Evolutionary conservation across 1,284 basidiomycete species (phyloP).

Genomic region (Ganoderma multipileum): DNA sequence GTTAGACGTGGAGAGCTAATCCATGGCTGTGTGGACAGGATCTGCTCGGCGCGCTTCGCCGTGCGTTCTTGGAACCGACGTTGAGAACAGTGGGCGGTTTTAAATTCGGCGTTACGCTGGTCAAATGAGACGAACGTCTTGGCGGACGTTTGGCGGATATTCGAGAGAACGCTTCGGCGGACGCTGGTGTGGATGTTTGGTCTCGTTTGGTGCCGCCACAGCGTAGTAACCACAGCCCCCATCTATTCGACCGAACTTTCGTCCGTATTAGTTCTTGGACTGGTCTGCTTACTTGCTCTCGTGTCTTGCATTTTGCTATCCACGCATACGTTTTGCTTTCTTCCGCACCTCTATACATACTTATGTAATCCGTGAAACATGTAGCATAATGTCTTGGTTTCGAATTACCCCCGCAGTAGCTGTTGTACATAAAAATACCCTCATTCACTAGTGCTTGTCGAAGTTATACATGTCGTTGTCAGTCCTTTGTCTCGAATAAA

Average conservation of each 20-base stretch:
- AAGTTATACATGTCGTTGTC: no score
- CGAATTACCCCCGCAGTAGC: background rate
- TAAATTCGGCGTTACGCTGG: background rate
- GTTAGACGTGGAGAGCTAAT: background rate
- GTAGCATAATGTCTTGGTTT: constrained; percentile 1
- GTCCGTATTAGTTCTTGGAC: background rate
- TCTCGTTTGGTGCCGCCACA: background rate
- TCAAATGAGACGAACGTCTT: background rate
- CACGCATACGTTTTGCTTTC: background rate
- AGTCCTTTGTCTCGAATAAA: no score
- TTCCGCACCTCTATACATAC: background rate
- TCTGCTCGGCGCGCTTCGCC: constrained; percentile 5
- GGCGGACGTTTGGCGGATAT: background rate
- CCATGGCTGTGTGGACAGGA: background rate
- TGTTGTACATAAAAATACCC: background rate
- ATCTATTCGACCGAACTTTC: background rate
- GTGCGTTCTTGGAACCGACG: background rate
- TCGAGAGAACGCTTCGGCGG: no score
- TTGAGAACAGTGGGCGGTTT: background rate
- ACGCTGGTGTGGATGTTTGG: no score
- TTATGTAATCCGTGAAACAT: background rate
- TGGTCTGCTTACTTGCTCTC: background rate
- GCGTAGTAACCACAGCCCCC: background rate
- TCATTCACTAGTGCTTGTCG: background rate
- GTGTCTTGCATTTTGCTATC: background rate